Evolutionary conservation across 345 rosid species (phyloP).

Genomic region (Citrus reticulata): DNA sequence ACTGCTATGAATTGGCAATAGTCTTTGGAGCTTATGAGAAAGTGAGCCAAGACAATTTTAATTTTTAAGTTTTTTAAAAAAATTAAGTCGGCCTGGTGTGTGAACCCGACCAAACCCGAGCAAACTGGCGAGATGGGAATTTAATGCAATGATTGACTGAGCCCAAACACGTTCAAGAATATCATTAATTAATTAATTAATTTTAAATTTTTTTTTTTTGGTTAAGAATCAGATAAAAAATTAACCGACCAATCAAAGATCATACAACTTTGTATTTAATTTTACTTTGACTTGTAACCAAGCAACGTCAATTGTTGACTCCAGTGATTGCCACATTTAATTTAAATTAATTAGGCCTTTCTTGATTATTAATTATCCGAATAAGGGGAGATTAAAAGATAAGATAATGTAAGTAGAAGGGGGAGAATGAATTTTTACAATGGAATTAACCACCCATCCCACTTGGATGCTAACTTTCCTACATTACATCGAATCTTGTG

Average conservation of each 20-base stretch:
- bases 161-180: neutral
- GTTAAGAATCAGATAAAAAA: neutral
- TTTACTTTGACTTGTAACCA: slow-evolving; percentile 16
- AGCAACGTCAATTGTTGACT: slow-evolving; percentile 21
- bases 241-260: slow-evolving; percentile 1
- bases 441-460: neutral
- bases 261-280: neutral
- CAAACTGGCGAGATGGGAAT: slow-evolving; percentile 18
- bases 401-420: neutral
- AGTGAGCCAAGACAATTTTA: neutral
- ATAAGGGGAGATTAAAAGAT: too few relatives aligned
- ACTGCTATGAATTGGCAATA: neutral
- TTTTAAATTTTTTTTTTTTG: neutral
- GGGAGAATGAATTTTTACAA: neutral
- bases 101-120: slow-evolving; percentile 44
- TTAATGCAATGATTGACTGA: slow-evolving; percentile 46
- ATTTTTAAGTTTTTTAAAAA: neutral
- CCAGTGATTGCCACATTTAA: slow-evolving; percentile 25
- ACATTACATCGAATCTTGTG: too few relatives aligned
- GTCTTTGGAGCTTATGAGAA: slow-evolving; percentile 4
- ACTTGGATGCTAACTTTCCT: too few relatives aligned
- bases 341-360: neutral
- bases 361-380: neutral
- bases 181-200: neutral
- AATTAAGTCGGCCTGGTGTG: slow-evolving; percentile 15